Conservation (phyloP, 129 eudicot species). For the Erigeron canadensis region DNA sequence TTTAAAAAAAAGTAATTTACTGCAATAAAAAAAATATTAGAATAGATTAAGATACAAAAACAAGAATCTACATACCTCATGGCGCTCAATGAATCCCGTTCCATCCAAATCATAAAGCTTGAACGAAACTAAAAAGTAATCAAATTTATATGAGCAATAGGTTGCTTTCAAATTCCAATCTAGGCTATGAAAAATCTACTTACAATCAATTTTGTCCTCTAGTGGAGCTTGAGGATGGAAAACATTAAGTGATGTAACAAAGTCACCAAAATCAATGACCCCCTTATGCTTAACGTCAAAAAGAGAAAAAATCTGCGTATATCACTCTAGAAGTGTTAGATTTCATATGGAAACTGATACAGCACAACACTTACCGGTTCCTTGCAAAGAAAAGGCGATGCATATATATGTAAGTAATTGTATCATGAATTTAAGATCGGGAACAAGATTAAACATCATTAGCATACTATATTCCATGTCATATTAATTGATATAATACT, state of each 20-base stretch:
- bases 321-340: slow-evolving; percentile 3
- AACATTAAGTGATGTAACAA: slow-evolving; percentile 85
- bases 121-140: slow-evolving; percentile 67
- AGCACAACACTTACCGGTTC: too few relatives aligned
- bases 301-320: slow-evolving; percentile 75
- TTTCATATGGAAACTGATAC: background rate
- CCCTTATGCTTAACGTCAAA: slow-evolving; percentile 85
- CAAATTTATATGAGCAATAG: slow-evolving; percentile 14
- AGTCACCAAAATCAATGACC: slow-evolving; percentile 88
- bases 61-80: slow-evolving; percentile 58
- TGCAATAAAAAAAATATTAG: background rate
- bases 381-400: too few relatives aligned
- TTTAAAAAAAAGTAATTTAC: too few relatives aligned
- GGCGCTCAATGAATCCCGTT: slow-evolving; percentile 95
- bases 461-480: too few relatives aligned
- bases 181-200: slow-evolving; percentile 19
- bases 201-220: slow-evolving; percentile 89
- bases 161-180: slow-evolving; percentile 9
- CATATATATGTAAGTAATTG: too few relatives aligned
- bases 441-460: too few relatives aligned
- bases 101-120: slow-evolving; percentile 90
- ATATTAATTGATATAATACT: too few relatives aligned
- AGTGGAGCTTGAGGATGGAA: slow-evolving; percentile 92
- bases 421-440: too few relatives aligned
- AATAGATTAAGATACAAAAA: background rate